Evolutionary conservation across 2,329 filamentous ascomycete species (phyloP).

Genomic region (Mycosphaerella sp.): DNA sequence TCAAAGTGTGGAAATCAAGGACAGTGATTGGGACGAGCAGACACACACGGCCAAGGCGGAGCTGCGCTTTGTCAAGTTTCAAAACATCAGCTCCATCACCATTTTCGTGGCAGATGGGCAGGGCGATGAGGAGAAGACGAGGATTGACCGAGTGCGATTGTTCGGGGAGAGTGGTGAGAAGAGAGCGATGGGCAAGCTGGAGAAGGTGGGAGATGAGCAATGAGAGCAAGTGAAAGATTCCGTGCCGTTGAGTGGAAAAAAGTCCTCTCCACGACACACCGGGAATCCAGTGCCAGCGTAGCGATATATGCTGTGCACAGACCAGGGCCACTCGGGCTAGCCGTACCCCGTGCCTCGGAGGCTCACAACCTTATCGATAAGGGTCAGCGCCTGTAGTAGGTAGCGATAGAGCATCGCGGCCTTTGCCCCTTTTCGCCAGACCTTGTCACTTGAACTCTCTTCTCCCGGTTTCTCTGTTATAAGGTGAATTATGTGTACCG

Average conservation of each 20-base stretch:
- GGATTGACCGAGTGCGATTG: slow-evolving; percentile 70
- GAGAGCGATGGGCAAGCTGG: slow-evolving; percentile 85
- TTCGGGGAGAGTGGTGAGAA: slow-evolving; percentile 89
- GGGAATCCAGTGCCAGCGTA: no score
- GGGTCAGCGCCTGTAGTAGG: no score
- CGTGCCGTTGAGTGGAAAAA: not conserved
- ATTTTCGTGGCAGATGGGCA: slow-evolving; percentile 79
- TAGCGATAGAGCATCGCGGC: no score
- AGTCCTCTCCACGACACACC: no score
- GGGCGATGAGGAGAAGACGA: slow-evolving; percentile 76
- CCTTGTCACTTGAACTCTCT: no score
- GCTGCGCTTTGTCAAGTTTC: slow-evolving; percentile 94
- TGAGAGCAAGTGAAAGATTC: slow-evolving; percentile 8
- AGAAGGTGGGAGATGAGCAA: slow-evolving; percentile 79
- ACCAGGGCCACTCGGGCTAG: no score
- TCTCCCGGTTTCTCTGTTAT: no score
- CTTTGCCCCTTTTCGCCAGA: no score
- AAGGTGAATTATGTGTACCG: no score
- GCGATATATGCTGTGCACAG: no score
- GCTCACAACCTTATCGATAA: no score
- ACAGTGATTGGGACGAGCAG: slow-evolving; percentile 64
- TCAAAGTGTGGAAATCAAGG: slow-evolving; percentile 67
- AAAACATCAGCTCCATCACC: slow-evolving; percentile 80
- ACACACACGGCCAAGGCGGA: slow-evolving; percentile 48
- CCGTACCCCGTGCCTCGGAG: no score